Conservation (phyloP, 2,329 filamentous ascomycete species). For the Aspergillus versicolor region DNA sequence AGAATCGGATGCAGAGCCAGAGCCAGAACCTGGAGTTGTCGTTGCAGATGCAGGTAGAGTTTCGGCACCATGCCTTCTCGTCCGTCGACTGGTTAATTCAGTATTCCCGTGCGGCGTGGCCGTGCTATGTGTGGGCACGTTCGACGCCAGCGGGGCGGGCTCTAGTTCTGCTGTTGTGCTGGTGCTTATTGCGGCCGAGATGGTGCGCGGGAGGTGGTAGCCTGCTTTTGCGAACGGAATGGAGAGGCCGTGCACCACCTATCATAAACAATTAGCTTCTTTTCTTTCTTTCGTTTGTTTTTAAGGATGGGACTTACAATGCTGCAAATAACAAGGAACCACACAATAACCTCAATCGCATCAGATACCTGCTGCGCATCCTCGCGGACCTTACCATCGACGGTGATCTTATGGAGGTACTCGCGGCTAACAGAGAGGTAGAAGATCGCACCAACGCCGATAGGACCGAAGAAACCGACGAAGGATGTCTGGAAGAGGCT, state of each 20-base stretch:
- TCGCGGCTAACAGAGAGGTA: conserved; percentile 81
- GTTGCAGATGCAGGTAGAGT: background rate
- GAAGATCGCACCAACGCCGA: conserved; percentile 86
- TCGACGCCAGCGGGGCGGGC: conserved; percentile 29
- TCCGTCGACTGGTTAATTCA: conserved; percentile 20
- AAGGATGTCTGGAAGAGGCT: conserved; percentile 73
- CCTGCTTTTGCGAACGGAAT: conserved; percentile 64
- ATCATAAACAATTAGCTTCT: background rate
- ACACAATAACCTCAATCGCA: conserved; percentile 70
- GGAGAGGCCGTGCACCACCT: conserved; percentile 78
- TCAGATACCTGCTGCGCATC: conserved; percentile 69
- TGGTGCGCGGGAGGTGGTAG: conserved; percentile 46
- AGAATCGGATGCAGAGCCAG: no score
- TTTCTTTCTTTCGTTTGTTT: background rate
- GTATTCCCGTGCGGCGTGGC: conserved; percentile 22
- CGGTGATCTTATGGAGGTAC: conserved; percentile 62
- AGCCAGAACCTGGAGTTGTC: background rate
- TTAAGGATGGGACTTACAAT: conserved; percentile 55
- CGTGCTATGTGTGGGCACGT: conserved; percentile 33
- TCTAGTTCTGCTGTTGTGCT: conserved; percentile 31
- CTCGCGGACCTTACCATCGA: conserved; percentile 59
- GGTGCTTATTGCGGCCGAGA: conserved; percentile 46
- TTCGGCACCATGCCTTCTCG: conserved; percentile 25
- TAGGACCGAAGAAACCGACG: conserved; percentile 89
- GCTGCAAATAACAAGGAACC: conserved; percentile 82